Percentiles rank a stretch among this genome's conserved stretches.
These are phyloP conservation scores for Helianthus tuberosus DNA, from an alignment of 129 eudicot species.

Conservation along the genomic window DNA sequence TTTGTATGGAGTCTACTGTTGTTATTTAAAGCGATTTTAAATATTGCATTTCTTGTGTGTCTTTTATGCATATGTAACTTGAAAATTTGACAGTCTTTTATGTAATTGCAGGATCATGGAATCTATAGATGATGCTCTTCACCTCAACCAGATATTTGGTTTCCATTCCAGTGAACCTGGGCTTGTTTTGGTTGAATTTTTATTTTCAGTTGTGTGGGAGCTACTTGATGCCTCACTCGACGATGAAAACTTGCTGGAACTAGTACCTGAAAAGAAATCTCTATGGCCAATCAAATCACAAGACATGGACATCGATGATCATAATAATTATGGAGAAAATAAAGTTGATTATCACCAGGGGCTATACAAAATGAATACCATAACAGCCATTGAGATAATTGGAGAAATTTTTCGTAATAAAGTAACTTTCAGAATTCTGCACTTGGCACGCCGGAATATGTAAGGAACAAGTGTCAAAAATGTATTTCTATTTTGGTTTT, in stretches of 20 bases:
- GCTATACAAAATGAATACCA: constrained; percentile 61
- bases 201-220: constrained; percentile 77
- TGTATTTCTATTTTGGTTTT: no score
- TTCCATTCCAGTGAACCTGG: constrained; percentile 71
- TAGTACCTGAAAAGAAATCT: constrained; percentile 69
- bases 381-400: constrained; percentile 76
- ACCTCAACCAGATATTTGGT: constrained; percentile 64
- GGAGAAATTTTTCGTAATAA: constrained; percentile 62
- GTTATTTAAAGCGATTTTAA: background rate
- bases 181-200: constrained; percentile 65
- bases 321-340: constrained; percentile 50
- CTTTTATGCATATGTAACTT: constrained; percentile 1
- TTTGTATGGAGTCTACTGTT: background rate
- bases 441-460: constrained; percentile 84
- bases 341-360: constrained; percentile 59
- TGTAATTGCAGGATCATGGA: constrained; percentile 81
- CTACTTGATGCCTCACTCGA: constrained; percentile 91
- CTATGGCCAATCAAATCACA: constrained; percentile 60
- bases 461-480: constrained; percentile 47
- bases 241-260: constrained; percentile 84
- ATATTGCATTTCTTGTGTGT: background rate
- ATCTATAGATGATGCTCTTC: constrained; percentile 64
- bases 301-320: constrained; percentile 83
- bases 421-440: constrained; percentile 72
- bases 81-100: constrained; percentile 11